Conservation (phyloP, 768 basidiomycete species). For the Suillus weaverae region DNA sequence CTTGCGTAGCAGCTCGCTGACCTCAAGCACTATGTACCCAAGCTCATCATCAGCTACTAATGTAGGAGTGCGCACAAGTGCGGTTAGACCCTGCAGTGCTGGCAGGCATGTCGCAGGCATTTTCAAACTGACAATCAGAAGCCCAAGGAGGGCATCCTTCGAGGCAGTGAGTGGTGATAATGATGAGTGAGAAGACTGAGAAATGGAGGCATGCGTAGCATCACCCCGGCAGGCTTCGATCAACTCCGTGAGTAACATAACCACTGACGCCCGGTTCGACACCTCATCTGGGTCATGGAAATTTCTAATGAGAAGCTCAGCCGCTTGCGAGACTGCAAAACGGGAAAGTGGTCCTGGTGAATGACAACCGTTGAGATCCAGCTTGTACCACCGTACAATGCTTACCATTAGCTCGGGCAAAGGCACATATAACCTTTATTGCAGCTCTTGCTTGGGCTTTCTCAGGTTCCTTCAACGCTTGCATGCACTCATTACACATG, state of each 20-base stretch:
- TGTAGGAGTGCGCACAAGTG: constrained; percentile 60
- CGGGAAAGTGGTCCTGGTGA: constrained; percentile 62
- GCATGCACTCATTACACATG: constrained; percentile 78
- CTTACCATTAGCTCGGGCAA: constrained; percentile 69
- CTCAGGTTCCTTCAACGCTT: constrained; percentile 84
- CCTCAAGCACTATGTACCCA: constrained; percentile 73
- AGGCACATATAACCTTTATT: constrained; percentile 76
- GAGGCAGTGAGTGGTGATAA: constrained; percentile 49
- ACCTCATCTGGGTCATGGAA: constrained; percentile 74
- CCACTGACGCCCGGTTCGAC: constrained; percentile 61
- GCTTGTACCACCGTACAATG: constrained; percentile 27
- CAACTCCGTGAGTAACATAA: constrained; percentile 67
- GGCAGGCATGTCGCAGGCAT: constrained; percentile 49
- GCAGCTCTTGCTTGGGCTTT: constrained; percentile 91
- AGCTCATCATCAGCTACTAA: constrained; percentile 74
- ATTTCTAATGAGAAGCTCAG: constrained; percentile 75
- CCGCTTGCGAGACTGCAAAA: constrained; percentile 64
- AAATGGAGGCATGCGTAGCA: constrained; percentile 18
- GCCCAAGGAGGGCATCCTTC: constrained; percentile 77
- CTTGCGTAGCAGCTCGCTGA: constrained; percentile 61
- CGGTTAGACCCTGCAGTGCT: constrained; percentile 65
- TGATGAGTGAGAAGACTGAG: constrained; percentile 21
- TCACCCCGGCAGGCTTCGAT: constrained; percentile 54
- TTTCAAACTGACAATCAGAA: constrained; percentile 59
- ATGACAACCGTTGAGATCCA: background rate